Evolutionary conservation across 2,329 filamentous ascomycete genomes (phyloP), one percentile per base, ranked within the genome.

Genomic region (Calcarisporium arbuscula): DNA sequence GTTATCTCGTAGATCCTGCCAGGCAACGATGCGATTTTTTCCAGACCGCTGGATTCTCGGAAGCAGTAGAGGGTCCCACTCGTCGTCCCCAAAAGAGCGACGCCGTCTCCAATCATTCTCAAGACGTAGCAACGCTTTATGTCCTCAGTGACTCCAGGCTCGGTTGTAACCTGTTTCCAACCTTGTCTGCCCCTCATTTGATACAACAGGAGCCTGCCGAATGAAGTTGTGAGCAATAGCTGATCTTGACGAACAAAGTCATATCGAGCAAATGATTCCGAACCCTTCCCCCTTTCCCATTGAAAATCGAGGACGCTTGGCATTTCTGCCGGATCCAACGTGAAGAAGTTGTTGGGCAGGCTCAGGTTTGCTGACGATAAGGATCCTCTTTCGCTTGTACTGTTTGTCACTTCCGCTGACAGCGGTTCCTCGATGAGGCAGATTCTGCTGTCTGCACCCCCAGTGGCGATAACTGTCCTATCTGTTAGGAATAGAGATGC

Each of bases 391-490:
- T n/a, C n/a, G 22, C 34, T 32, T 20, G 36, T 25, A 12, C 11
- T n/a, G 5, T 26, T 29, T 5, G 6, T 15, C 3, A 14, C 14
- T 5, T 32, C 26, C n/a, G 9, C 12, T 14, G 15, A 21, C 6
- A 10, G 10, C 6, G 38, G 20, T n/a, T 55, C 52, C 27, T 54
- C 48, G 19, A 73, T 61, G n/a, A 77, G 47, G 4, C 68, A 66
- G 26, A 82, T 69, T 43, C 70, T 77, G 12, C 88, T 82, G 58
- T 98, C 92, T 9, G 85, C 82, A n/a, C 86, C 92, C 10, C 92
- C 92, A 3, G 85, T 88, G 5, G 75, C 79, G 15, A 87, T 56
- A 2, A 70, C 42, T 1, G 65, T 55, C 11, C 55, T 45, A 1
- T 53, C 47, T 3, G 51, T 46, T 39, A 44, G 39, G 19, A 37